These are phyloP conservation scores for Paraglomus brasilianum DNA, from an alignment of 192 early-diverging fungal species.

Conservation along the genomic window DNA sequence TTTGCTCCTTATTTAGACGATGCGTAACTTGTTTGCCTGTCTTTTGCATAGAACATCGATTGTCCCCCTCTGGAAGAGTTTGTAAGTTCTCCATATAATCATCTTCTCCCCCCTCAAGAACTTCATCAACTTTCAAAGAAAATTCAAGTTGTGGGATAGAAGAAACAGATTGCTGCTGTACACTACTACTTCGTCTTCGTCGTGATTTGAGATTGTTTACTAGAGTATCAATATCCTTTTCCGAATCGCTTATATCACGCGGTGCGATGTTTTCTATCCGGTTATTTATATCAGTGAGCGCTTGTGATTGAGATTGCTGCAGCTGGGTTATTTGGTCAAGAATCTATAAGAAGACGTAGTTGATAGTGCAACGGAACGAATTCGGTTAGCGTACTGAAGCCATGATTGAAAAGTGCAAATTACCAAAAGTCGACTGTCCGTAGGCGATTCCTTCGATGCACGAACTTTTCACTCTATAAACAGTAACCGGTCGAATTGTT, in stretches of 20 bases:
- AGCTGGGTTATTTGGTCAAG: conserved; percentile 31
- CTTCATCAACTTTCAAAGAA: conserved; percentile 7
- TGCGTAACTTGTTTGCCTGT: no score
- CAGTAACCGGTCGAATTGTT: background rate
- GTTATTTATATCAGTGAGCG: conserved; percentile 24
- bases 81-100: conserved; percentile 2
- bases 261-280: conserved; percentile 25
- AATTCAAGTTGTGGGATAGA: background rate
- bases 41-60: background rate
- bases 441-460: background rate
- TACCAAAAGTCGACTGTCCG: background rate
- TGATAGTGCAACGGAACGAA: background rate
- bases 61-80: conserved; percentile 5
- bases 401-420: background rate
- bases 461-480: background rate
- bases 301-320: conserved; percentile 30
- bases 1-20: no score
- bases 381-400: background rate
- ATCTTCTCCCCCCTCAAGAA: conserved; percentile 9
- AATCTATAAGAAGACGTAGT: background rate
- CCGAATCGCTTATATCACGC: background rate
- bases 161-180: background rate
- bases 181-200: conserved; percentile 8
- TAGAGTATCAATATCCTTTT: conserved; percentile 28
- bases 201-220: conserved; percentile 24